Evolutionary conservation across 2,329 filamentous ascomycete genomes (phyloP).

Genomic region (Truncatella angustata): DNA sequence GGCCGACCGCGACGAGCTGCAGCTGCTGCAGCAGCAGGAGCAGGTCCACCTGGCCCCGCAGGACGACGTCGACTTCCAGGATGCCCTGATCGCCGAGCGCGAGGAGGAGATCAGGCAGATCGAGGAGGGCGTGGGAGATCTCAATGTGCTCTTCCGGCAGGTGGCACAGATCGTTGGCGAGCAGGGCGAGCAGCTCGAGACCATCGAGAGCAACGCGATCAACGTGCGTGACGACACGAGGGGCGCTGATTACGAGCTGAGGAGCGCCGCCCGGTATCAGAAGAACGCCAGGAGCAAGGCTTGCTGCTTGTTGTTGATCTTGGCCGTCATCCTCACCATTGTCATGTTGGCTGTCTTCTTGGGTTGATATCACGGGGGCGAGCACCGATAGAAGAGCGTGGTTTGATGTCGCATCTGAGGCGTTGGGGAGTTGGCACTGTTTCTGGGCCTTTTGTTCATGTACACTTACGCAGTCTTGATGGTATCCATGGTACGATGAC

Average conservation of each 20-base stretch:
- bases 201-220: conserved; percentile 86
- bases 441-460: neutral
- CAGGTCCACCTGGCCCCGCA: conserved; percentile 82
- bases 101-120: conserved; percentile 97
- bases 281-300: conserved; percentile 93
- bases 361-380: conserved; percentile 36
- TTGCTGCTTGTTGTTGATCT: conserved; percentile 84
- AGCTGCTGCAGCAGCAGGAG: conserved; percentile 59
- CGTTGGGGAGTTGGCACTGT: conserved; percentile 15
- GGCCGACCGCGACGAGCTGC: conserved; percentile 42
- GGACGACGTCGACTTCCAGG: conserved; percentile 96
- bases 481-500: no score
- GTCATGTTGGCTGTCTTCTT: conserved; percentile 84
- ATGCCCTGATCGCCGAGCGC: conserved; percentile 90
- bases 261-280: conserved; percentile 86
- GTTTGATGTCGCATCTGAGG: conserved; percentile 15
- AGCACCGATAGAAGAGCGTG: conserved; percentile 8
- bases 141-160: conserved; percentile 96
- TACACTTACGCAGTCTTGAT: neutral
- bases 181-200: conserved; percentile 85
- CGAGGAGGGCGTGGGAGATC: conserved; percentile 89
- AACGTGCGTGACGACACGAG: conserved; percentile 77
- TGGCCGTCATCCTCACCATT: conserved; percentile 85
- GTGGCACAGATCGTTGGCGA: conserved; percentile 97
- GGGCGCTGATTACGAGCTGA: conserved; percentile 81